Conservation (phyloP, 345 rosid species). For the Bruguiera sexangula region DNA sequence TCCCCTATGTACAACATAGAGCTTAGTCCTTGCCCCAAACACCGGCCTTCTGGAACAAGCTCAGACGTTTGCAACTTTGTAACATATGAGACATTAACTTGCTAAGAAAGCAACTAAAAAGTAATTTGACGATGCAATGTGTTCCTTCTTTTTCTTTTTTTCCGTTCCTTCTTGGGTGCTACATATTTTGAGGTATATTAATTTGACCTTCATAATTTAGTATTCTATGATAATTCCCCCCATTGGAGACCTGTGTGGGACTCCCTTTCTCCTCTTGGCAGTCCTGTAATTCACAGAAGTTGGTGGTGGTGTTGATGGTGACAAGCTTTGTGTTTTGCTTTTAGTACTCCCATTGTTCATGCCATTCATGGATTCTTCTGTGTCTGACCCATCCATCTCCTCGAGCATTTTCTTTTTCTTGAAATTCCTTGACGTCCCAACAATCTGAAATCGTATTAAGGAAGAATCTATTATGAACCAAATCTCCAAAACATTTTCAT, state of each 20-base stretch:
- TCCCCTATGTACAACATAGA: conserved; percentile 2
- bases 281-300: conserved; percentile 19
- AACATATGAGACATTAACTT: neutral
- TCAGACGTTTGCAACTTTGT: conserved; percentile 1
- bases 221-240: conserved; percentile 24
- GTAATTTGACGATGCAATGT: too few species aligned
- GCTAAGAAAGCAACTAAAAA: too few species aligned
- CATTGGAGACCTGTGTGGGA: conserved; percentile 36
- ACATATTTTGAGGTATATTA: neutral
- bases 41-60: conserved; percentile 22
- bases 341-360: neutral
- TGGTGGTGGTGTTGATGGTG: conserved; percentile 33
- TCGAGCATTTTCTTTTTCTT: conserved; percentile 34
- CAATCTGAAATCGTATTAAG: conserved; percentile 41
- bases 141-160: too few species aligned
- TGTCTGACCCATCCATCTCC: conserved; percentile 18
- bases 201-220: neutral
- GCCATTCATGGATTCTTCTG: conserved; percentile 30
- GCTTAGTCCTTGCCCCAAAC: neutral
- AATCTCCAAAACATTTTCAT: too few species aligned
- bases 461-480: neutral
- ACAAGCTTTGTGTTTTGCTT: conserved; percentile 17
- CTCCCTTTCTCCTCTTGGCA: conserved; percentile 31
- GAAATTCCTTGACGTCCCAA: conserved; percentile 55
- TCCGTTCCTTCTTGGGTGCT: neutral